Base-by-base conservation (phyloP, 2,329 filamentous ascomycete genomes). In the Neopestalotiopsis clavispora region DNA sequence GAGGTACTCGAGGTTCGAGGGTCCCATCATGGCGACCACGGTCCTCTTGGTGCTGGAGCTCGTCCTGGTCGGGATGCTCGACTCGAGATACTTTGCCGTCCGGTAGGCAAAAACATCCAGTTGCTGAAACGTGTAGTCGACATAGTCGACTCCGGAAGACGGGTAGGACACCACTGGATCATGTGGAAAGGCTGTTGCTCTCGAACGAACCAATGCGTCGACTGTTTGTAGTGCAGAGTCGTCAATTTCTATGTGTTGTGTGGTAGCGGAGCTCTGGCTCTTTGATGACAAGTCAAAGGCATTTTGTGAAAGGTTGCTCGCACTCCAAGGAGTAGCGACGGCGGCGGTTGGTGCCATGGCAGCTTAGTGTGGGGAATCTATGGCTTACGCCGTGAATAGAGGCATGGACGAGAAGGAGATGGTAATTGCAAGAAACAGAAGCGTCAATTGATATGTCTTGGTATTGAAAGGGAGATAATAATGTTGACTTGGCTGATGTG, bases 1-100 rank as follows among this genome's bases (percentile, higher is more conserved):
- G 49, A 89, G 80, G 69, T 87, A 87, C 67, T 87, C 84, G 10
- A 90, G 78, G 70, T 85, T 84, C 1, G 87, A 88, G 0, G 82
- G 80, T 0, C 85, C 86, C 2, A 90, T 77, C 12, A 90, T 73
- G 1, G 83, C 85, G 30, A 89, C 80, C 0, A 85, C 82, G 3
- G 70, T 71, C 5, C 74, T 74, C 17, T 75, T 74, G 38, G 70
- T 68, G 3, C n/a, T 49, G 1, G 72, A 75, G 59, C 58, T 67
- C 2, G 61, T 64, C 68, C 72, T 69, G 17, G 67, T 49, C 10
- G 70, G 69, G 12, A 71, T 69, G 12, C 17, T 14, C 40, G 69
- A 34, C 65, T 73, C 68, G 56, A 74, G 72, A 17, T 74, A 67
- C 45, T 68, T 74, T 1, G 75, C 75, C 13, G 70, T 72, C 2